A percentile compares a stretch with the other conserved stretches of the same genome.
Evolutionary conservation across 192 early-diverging fungal genomes (phyloP).

Genomic region (Martensiomyces pterosporus): DNA sequence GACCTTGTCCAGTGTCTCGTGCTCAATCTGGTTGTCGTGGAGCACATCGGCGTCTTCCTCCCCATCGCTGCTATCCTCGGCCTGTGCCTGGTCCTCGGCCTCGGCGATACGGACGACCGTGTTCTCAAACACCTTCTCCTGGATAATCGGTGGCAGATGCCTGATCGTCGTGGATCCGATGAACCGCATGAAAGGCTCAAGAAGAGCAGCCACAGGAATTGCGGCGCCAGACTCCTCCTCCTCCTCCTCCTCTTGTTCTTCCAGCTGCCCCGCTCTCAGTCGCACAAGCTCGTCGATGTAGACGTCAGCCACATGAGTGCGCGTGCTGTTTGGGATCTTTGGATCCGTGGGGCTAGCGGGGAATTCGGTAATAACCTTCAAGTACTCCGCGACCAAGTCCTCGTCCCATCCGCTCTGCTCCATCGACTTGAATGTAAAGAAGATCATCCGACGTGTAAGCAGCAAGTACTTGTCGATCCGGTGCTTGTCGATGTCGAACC

Average conservation of each 20-base stretch:
- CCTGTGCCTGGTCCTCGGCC: conserved; percentile 29
- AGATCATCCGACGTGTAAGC: conserved; percentile 42
- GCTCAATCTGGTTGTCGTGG: conserved; percentile 27
- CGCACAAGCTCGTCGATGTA: conserved; percentile 45
- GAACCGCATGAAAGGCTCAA: conserved; percentile 46
- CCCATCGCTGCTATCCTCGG: conserved; percentile 2
- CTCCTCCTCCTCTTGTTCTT: conserved; percentile 6
- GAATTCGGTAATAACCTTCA: conserved; percentile 20
- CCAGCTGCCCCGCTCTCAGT: conserved; percentile 12
- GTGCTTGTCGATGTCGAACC: conserved; percentile 48
- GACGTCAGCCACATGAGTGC: conserved; percentile 39
- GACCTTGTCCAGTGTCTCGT: conserved; percentile 29
- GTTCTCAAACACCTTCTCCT: conserved; percentile 41
- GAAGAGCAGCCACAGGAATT: conserved; percentile 36
- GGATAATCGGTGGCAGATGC: conserved; percentile 32
- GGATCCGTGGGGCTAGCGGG: conserved; percentile 27
- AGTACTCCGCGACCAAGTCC: conserved; percentile 19
- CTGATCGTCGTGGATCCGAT: conserved; percentile 32
- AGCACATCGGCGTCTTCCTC: neutral
- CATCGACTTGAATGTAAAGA: conserved; percentile 33
- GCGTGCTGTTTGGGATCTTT: conserved; percentile 36
- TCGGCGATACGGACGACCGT: conserved; percentile 46
- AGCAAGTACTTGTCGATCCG: conserved; percentile 47
- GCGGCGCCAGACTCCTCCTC: neutral
- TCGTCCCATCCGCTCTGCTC: conserved; percentile 33